A percentile compares a stretch with the other conserved stretches of the same genome.
phyloP scores from a whole-genome alignment of 2,329 filamentous ascomycete genomes.

The Cladosporium sp. region DNA sequence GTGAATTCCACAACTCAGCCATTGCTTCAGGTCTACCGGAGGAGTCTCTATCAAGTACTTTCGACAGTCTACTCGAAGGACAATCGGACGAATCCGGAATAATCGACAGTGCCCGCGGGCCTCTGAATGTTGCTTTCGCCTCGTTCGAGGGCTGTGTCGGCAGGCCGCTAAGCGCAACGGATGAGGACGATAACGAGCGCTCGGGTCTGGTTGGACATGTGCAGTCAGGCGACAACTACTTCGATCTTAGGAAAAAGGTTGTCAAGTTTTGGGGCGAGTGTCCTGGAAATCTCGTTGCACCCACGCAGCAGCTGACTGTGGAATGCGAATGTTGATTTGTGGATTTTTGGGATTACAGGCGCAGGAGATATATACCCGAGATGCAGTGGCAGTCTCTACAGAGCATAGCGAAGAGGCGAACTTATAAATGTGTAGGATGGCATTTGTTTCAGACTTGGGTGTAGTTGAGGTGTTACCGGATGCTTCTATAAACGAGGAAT shows the following conservation, averaged over 20 bases:
- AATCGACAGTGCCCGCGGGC: neutral
- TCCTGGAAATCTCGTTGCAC: slow-evolving; percentile 1
- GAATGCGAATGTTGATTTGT: slow-evolving; percentile 2
- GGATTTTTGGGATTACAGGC: neutral
- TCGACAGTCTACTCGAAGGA: slow-evolving; percentile 7
- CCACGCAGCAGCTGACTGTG: slow-evolving; percentile 11
- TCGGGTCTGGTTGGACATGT: slow-evolving; percentile 2
- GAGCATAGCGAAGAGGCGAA: neutral
- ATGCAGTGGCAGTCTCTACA: neutral
- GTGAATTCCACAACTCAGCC: slow-evolving; percentile 7
- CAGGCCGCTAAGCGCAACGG: neutral
- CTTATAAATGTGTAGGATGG: neutral
- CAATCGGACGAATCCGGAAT: neutral
- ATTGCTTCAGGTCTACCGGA: slow-evolving; percentile 1
- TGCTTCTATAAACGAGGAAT: neutral
- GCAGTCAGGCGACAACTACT: slow-evolving; percentile 14
- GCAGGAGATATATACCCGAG: slow-evolving; percentile 7
- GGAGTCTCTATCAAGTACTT: neutral
- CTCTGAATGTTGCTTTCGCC: slow-evolving; percentile 6
- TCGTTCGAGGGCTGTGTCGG: slow-evolving; percentile 13
- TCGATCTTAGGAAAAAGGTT: slow-evolving; percentile 1
- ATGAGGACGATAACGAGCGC: slow-evolving; percentile 9
- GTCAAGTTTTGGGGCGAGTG: slow-evolving; percentile 12
- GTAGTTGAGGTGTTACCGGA: neutral
- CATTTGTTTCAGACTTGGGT: neutral